Percentiles rank a stretch among this genome's conserved stretches.
Conservation (phyloP, 2,329 filamentous ascomycete genomes). For the Phialophora macrospora region DNA sequence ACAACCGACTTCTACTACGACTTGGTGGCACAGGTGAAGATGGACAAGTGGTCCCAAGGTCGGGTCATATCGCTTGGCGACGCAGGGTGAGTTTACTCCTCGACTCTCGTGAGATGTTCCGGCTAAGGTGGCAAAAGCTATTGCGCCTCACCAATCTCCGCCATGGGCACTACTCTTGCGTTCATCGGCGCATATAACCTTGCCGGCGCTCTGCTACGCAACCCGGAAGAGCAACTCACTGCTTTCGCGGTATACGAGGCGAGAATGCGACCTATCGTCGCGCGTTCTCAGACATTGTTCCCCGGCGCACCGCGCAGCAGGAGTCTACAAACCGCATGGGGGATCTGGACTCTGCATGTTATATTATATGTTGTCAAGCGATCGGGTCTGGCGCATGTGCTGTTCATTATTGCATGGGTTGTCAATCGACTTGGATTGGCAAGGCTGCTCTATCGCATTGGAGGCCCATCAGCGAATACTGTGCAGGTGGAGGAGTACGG, state of each 20-base stretch:
- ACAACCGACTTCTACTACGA: conserved; percentile 55
- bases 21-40: conserved; percentile 42
- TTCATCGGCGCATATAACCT: conserved; percentile 31
- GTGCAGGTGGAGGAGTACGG: conserved; percentile 42
- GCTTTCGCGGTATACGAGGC: conserved; percentile 40
- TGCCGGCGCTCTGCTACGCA: conserved; percentile 23
- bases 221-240: conserved; percentile 18
- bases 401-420: conserved; percentile 28
- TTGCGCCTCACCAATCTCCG: conserved; percentile 31
- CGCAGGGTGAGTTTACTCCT: conserved; percentile 39
- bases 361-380: conserved; percentile 13
- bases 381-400: conserved; percentile 24
- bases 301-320: conserved; percentile 34
- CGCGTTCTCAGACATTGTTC: conserved; percentile 39
- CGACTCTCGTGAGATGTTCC: neutral
- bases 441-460: conserved; percentile 1
- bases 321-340: conserved; percentile 37
- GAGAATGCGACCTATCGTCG: conserved; percentile 39
- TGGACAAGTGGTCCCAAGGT: conserved; percentile 47
- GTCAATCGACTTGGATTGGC: neutral
- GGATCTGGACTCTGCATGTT: conserved; percentile 31
- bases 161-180: conserved; percentile 34
- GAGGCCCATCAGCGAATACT: conserved; percentile 37
- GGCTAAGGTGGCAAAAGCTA: conserved; percentile 14
- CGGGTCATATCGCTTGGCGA: conserved; percentile 52